phyloP scores from a whole-genome alignment of 176 grass and related monocot genomes.

The Guadua angustifolia region DNA sequence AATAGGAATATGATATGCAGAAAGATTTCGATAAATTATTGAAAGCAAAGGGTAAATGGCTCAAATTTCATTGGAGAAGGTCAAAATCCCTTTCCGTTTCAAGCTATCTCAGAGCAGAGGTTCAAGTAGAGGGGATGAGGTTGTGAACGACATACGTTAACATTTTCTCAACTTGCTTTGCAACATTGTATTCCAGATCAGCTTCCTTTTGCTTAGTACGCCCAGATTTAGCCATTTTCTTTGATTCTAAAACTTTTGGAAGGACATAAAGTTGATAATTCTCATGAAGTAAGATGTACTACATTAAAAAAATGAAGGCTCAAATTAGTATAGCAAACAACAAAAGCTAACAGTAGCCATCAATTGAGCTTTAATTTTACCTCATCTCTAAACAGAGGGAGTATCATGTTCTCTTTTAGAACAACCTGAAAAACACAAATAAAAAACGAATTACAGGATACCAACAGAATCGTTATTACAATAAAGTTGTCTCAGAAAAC shows the following conservation, averaged over 20 bases:
- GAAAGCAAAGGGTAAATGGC: not conserved
- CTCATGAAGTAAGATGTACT: slow-evolving; percentile 94
- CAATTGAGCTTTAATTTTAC: slow-evolving; percentile 54
- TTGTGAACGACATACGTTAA: slow-evolving; percentile 70
- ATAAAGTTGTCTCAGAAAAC: slow-evolving; percentile 30
- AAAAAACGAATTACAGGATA: slow-evolving; percentile 41
- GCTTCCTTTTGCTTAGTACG: slow-evolving; percentile 97
- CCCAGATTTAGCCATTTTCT: slow-evolving; percentile 97
- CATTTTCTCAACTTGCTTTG: slow-evolving; percentile 98
- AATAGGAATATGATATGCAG: not conserved
- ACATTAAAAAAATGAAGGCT: slow-evolving; percentile 39
- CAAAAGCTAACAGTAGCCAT: slow-evolving; percentile 34
- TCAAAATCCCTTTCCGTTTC: slow-evolving; percentile 37
- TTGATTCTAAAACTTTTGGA: slow-evolving; percentile 93
- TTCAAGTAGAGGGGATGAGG: slow-evolving; percentile 26
- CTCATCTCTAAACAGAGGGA: slow-evolving; percentile 97
- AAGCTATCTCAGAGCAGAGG: slow-evolving; percentile 26
- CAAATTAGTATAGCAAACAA: slow-evolving; percentile 36
- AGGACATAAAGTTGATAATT: slow-evolving; percentile 93
- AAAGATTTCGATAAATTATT: not conserved
- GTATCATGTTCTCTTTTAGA: slow-evolving; percentile 90
- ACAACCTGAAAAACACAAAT: slow-evolving; percentile 72
- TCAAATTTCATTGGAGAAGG: slow-evolving; percentile 16
- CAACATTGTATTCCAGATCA: slow-evolving; percentile 99
- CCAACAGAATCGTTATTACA: slow-evolving; percentile 28